phyloP scores from a whole-genome alignment of 164 flowering plant species.

The Annona squamosa region DNA sequence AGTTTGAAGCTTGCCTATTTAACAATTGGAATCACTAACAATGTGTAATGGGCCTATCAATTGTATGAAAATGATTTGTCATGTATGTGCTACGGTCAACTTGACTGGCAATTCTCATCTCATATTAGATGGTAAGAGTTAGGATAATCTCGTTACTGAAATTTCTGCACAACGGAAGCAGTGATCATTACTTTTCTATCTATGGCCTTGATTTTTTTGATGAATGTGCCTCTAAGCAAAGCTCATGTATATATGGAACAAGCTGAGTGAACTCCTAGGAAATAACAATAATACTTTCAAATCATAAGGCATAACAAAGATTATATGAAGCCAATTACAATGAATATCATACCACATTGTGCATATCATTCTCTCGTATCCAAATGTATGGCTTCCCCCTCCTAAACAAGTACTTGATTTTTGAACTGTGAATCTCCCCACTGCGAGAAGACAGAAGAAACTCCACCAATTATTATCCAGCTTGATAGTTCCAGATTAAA shows the following conservation, averaged over 20 bases:
- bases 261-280: not conserved
- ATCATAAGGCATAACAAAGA: not conserved
- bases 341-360: slow-evolving; percentile 57
- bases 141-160: not conserved
- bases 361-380: slow-evolving; percentile 73
- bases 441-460: slow-evolving; percentile 36
- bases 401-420: slow-evolving; percentile 58
- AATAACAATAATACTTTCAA: not conserved
- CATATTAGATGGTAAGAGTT: not conserved
- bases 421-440: slow-evolving; percentile 54
- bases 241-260: not conserved
- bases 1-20: too few species aligned
- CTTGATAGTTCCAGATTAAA: not conserved
- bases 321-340: not conserved
- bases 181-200: too few species aligned
- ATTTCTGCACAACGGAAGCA: not conserved
- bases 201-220: too few species aligned
- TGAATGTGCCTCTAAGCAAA: not conserved
- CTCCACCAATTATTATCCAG: not conserved
- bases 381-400: slow-evolving; percentile 75
- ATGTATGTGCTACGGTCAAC: not conserved
- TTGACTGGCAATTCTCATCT: not conserved
- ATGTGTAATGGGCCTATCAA: not conserved
- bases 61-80: not conserved
- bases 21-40: not conserved